Evolutionary conservation across 805 yeast species (phyloP), one percentile per base, ranked within the genome.

Genomic region (Saccharomycopsis amapae): DNA sequence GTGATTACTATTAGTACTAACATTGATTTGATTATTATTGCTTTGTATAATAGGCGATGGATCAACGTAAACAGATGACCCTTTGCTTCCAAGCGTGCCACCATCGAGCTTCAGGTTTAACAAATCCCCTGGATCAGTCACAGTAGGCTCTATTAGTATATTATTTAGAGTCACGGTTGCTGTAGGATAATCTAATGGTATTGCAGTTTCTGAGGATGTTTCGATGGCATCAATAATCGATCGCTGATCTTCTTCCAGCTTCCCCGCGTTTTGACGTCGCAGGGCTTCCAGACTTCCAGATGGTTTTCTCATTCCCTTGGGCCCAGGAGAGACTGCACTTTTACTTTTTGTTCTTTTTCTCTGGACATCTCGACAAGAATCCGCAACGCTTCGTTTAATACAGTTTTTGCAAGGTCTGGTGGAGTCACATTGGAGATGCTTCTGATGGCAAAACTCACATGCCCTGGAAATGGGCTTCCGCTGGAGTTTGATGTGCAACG

Each of bases 381-480:
- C 72, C 1, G 65, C 72, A n/a, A 76, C 58, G 19, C 76, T 75
- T 46, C 89, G 62, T 57, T 81, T 82, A 18, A 69, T 55, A 62
- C 93, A 83, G 58, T 83, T 83, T 52, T 71, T 71, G 55, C 90
- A 83, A 0, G 93, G 90, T 47, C 93, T 26, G 15, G 58, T 54
- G 46, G 73, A 64, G 50, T 82, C 84, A 59, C 90, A 83, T 54
- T 82, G 89, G 12, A 83, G 66, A 55, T 82, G 93, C 53, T 83
- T 83, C 22, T 70, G 62, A 57, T 82, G 87, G 59, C 90, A 83
- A 57, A 81, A 80, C 17, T 69, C 69, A 56, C 93, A 83, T 1
- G 90, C 93, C 38, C 81, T 69, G 6, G 75, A 64, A 1, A 82
- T 78, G 4, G 88, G 86, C 52, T 69, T 76, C 38, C 90, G 62